These are phyloP conservation scores for Calonectria multiphialidica DNA, from an alignment of 2,329 filamentous ascomycete species.

Conservation along the genomic window DNA sequence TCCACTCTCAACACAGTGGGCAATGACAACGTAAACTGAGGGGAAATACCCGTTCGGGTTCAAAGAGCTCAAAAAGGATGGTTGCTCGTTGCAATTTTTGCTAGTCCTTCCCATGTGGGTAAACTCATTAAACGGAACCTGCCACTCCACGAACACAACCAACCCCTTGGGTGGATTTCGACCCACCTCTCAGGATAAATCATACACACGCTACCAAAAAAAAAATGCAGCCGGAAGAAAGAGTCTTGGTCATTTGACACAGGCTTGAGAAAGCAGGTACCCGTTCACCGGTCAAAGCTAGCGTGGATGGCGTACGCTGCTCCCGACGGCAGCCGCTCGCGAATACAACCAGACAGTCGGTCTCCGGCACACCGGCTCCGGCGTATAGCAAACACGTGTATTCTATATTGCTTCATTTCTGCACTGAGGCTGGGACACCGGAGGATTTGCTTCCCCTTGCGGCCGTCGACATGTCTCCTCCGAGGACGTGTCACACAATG, in stretches of 20 bases:
- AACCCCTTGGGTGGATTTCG: too few species aligned
- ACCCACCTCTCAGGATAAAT: background rate
- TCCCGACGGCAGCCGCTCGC: background rate
- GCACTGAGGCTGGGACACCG: background rate
- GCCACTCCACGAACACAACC: too few species aligned
- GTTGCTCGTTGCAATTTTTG: too few species aligned
- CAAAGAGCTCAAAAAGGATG: background rate
- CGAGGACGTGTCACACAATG: background rate
- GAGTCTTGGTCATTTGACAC: background rate
- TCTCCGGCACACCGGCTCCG: background rate
- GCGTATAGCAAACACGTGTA: background rate
- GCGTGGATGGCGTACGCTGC: background rate
- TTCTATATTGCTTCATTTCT: background rate
- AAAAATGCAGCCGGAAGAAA: too few species aligned
- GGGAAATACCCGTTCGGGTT: too few species aligned
- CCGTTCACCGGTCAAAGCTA: background rate
- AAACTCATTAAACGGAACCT: too few species aligned
- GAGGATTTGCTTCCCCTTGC: background rate
- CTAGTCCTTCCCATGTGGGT: too few species aligned
- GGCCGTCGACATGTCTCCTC: conserved; percentile 3
- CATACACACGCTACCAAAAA: background rate
- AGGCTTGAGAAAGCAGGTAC: background rate
- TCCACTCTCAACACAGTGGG: background rate
- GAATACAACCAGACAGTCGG: background rate
- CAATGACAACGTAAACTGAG: background rate